Base-by-base conservation (phyloP, 192 early-diverging fungal genomes). In the Allomyces macrogynus region DNA sequence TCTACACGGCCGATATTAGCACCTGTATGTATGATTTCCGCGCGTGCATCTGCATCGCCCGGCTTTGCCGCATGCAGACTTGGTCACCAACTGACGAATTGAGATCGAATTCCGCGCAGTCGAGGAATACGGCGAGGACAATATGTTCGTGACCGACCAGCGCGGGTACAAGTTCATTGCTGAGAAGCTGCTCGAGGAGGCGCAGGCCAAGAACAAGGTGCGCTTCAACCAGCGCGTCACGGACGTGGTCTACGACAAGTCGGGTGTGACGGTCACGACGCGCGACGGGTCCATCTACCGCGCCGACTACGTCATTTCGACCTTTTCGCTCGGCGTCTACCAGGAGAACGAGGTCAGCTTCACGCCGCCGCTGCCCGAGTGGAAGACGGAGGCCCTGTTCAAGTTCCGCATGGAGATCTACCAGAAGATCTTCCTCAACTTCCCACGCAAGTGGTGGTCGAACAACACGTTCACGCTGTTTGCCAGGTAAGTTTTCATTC, bases 391-490 rank as follows among this genome's bases (percentile, higher is more conserved):
- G 43, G 72, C 72, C 3, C 27, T 75, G 32, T 64, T 73, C 12
- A 70, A 67, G 26, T 75, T 75, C 23, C 74, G 73, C 61, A 73
- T 73, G 64, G 65, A 71, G 4, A 70, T 70, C 0, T 75, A 75
- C 61, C 72, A 68, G 62, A 75, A 75, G 54, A 73, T 75, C 25
- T 75, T 73, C 27, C 40, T 75, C 40, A 73, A 70, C n/a, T 75
- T 75, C 57, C 43, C 67, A 5, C 62, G 43, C 14, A 65, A 70
- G 49, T 75, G 72, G 61, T 75, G 74, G 66, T 54, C 26, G 66
- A 74, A 54, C 65, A 64, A 67, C 72, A 74, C 64, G 72, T 73
- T 71, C 32, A 40, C 60, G 10, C 23, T 32, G 7, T n/a, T 61
- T 27, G n/a, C 11, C 23, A 10, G 25, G 24, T 40, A n/a, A 10